Base-by-base conservation (phyloP, 163 green algal species). In the Chlorella variabilis region DNA sequence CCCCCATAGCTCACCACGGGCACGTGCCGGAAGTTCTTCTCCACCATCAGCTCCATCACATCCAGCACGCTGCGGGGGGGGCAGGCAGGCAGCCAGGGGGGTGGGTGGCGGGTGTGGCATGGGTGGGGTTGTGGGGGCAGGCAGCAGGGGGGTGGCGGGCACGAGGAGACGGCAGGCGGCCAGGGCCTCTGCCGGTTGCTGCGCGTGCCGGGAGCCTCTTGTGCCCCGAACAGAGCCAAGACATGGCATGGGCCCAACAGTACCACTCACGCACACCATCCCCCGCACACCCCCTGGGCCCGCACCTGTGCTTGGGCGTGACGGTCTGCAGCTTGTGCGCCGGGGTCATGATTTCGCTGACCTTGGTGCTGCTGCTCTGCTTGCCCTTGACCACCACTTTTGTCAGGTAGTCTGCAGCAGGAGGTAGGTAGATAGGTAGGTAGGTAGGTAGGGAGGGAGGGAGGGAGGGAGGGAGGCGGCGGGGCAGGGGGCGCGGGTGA, bases 1-100 rank as follows among this genome's bases (percentile, higher is more conserved):
- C 45, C 29, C 48, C 36, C 61, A 15, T n/a, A 41, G 38, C 83
- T 56, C 48, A 93, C 90, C 71, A 94, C 86, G 29, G 90, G 90
- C 18, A 94, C 84, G 77, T 94, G 90, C 18, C 90, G 88, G 67
- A 94, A 89, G 87, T 92, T 91, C 68, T 91, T 83, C 49, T 91
- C 78, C 33, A 89, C 87, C 90, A 94, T 94, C 49, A 94, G 82
- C 21, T 78, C 75, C 89, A 94, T 93, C 51, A 89, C 89, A 33
- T 93, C 85, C 27, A 94, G 74, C 29, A 93, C 86, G 36, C 77
- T 86, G 75, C 65, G 18, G 75, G 11, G 6, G 31, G 4, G n/a
- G 29, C 11, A 23, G 18, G 36, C 33, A 54, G 21, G 65, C 7
- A 33, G 34, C 20, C 59, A 38, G 8, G 9, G 59, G 59, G 18